Conservation (phyloP, 257 asterid species). For the Handroanthus guayacan region DNA sequence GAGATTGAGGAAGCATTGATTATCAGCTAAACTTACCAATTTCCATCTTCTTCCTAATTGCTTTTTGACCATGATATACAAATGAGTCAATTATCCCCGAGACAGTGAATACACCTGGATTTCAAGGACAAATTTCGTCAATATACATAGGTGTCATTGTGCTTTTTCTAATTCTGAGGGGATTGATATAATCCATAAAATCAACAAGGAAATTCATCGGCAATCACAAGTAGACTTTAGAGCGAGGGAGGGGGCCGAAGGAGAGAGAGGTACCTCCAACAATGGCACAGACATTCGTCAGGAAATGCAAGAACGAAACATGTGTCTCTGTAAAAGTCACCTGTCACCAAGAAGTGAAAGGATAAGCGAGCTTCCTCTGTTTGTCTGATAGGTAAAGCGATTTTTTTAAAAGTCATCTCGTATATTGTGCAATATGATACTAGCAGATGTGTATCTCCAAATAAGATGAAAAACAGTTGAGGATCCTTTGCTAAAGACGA, state of each 20-base stretch:
- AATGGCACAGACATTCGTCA: constrained; percentile 94
- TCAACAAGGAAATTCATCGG: neutral
- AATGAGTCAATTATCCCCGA: constrained; percentile 94
- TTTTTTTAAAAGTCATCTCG: neutral
- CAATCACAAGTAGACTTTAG: too few species aligned
- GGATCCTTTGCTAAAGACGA: neutral
- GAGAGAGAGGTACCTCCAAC: constrained; percentile 76
- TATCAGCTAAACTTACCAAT: constrained; percentile 84
- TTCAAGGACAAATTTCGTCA: too few species aligned
- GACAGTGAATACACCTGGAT: constrained; percentile 87
- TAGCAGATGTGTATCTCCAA: neutral
- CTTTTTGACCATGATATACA: constrained; percentile 85
- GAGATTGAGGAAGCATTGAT: constrained; percentile 10
- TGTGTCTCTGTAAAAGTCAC: constrained; percentile 85
- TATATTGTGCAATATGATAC: neutral
- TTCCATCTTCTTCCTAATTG: constrained; percentile 89
- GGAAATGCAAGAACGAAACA: constrained; percentile 85
- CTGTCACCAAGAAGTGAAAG: constrained; percentile 47
- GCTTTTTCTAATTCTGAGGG: neutral
- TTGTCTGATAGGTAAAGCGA: too few species aligned
- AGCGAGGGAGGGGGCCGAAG: constrained; percentile 27
- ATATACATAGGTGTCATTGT: too few species aligned
- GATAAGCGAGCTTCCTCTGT: too few species aligned
- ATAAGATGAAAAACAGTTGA: constrained; percentile 1
- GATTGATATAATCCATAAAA: constrained; percentile 1